Conservation (phyloP, 2,329 filamentous ascomycete species). For the Dothideomycetes sp. region DNA sequence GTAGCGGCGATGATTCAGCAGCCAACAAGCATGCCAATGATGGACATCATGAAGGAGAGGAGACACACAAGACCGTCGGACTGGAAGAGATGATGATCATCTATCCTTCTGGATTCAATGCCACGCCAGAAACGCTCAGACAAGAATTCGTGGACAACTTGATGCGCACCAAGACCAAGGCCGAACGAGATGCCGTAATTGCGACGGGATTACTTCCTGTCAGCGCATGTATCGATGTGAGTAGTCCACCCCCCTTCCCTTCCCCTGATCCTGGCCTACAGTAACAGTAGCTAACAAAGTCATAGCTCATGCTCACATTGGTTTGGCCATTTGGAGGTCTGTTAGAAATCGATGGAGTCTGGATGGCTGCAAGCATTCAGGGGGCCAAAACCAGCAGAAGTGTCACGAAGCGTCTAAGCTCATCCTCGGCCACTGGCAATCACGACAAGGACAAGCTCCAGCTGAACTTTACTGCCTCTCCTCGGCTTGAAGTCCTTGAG, state of each 20-base stretch:
- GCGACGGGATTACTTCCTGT: slow-evolving; percentile 32
- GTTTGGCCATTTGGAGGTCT: slow-evolving; percentile 28
- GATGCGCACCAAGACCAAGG: slow-evolving; percentile 29
- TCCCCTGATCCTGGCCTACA: too few species aligned
- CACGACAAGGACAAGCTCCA: slow-evolving; percentile 21
- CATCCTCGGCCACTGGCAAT: slow-evolving; percentile 13
- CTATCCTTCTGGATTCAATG: slow-evolving; percentile 24
- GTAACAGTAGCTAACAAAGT: too few species aligned
- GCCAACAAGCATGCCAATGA: slow-evolving; percentile 19
- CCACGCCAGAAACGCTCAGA: slow-evolving; percentile 23
- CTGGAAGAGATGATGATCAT: slow-evolving; percentile 31
- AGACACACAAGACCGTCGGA: slow-evolving; percentile 24
- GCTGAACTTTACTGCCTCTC: slow-evolving; percentile 25
- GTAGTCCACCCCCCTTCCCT: too few species aligned
- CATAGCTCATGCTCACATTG: slow-evolving; percentile 20
- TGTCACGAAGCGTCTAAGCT: slow-evolving; percentile 27
- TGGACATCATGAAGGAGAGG: slow-evolving; percentile 18
- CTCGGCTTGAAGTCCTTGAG: slow-evolving; percentile 25
- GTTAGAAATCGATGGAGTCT: slow-evolving; percentile 24
- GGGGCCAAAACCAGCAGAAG: slow-evolving; percentile 30
- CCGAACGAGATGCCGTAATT: slow-evolving; percentile 30
- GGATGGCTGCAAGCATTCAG: slow-evolving; percentile 33
- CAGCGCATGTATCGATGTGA: slow-evolving; percentile 19
- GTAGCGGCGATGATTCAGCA: slow-evolving; percentile 10
- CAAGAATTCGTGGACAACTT: slow-evolving; percentile 31